Percentiles rank a stretch among this genome's conserved stretches.
Evolutionary conservation across 2,329 filamentous ascomycete species (phyloP).

Genomic region (Plenodomus biglobosus): DNA sequence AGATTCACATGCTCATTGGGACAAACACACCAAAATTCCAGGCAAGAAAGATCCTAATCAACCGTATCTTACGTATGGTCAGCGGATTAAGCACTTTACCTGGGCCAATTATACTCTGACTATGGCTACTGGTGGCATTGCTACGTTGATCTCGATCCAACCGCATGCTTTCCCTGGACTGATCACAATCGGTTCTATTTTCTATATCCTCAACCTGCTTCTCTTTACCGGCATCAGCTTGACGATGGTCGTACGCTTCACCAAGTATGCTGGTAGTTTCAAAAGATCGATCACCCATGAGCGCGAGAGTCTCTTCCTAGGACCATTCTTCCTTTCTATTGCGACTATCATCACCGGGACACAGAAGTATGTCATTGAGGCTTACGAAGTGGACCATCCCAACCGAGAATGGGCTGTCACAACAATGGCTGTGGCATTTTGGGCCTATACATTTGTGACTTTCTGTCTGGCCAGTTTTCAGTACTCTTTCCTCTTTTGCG

Average conservation of each 20-base stretch:
- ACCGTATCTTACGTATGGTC: conserved; percentile 30
- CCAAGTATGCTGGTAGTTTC: conserved; percentile 49
- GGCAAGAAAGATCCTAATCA: conserved; percentile 40
- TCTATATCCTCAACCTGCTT: conserved; percentile 56
- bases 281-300: conserved; percentile 52
- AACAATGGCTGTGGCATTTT: conserved; percentile 47
- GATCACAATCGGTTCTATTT: conserved; percentile 53
- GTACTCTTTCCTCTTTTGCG: conserved; percentile 67
- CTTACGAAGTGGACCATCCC: conserved; percentile 40
- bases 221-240: conserved; percentile 45
- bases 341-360: conserved; percentile 49
- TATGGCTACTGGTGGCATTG: conserved; percentile 53
- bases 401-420: conserved; percentile 47
- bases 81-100: conserved; percentile 47
- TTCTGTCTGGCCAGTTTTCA: conserved; percentile 47
- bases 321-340: conserved; percentile 47
- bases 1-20: conserved; percentile 19
- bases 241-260: conserved; percentile 49
- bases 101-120: conserved; percentile 54
- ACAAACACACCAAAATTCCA: conserved; percentile 29
- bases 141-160: conserved; percentile 47
- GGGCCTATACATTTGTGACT: conserved; percentile 48
- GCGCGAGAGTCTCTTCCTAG: conserved; percentile 55
- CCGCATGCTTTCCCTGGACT: conserved; percentile 54
- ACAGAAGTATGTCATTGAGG: conserved; percentile 41